Evolutionary conservation across 192 early-diverging fungal genomes (phyloP), one percentile per base, ranked within the genome.

Genomic region (Globomyces pollinis-pini): DNA sequence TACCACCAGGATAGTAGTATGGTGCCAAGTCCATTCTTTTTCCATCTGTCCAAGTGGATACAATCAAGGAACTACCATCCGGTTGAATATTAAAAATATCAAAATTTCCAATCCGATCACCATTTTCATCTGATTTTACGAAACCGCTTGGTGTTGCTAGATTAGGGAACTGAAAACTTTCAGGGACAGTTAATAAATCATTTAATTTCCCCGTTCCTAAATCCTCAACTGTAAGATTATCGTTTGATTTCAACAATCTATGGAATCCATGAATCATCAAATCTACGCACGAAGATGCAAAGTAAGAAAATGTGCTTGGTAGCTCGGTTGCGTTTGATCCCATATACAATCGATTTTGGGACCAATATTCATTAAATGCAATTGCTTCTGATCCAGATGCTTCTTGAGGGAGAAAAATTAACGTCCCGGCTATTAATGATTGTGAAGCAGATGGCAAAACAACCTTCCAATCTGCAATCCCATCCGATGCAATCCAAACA

Each of bases 1-100:
- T 28, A 21, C 53, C 53, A 11, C 53, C 53, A 13, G 53, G 53
- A 55, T 55, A 55, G 13, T 38, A 36, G 24, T 57, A 57, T 21
- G 44, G 44, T n/a, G 23, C 23, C 0, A 47, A 7, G 1, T 47
- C 23, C 6, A 28, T 18, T 42, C 20, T 20, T 42, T 5, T 20
- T 6, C 41, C 41, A 42, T 42, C 20, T 0, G 16, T 12, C 34
- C 53, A 36, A 11, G 18, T 35, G 6, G 34, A 36, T 11, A 34
- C 50, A 16, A 16, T 13, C 5, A 34, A 13, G 16, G 18, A 24
- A 3, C 31, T 34, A 15, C n/a, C 50, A 16, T 52, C 50, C 16
- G 50, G n/a, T 21, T 52, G 34, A 7, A 55, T 18, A n/a, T 55
- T 55, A 7, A 35, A 28, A 24, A 55, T 35, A 7, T 20, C 53